Evolutionary conservation across 2,329 filamentous ascomycete genomes (phyloP).

Genomic region (Fusarium subglutinans): DNA sequence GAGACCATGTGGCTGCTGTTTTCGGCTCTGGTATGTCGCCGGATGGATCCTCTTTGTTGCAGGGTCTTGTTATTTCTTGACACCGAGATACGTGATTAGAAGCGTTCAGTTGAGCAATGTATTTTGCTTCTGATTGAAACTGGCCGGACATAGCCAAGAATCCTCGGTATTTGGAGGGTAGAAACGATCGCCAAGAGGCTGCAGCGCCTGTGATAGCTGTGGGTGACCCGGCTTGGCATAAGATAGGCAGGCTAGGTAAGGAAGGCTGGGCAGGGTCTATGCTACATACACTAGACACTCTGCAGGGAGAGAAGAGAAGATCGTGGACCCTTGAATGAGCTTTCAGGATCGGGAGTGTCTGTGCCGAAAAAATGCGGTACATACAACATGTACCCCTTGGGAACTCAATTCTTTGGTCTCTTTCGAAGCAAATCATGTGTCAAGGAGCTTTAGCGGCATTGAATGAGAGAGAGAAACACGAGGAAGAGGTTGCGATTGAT

Average conservation of each 20-base stretch:
- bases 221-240: constrained; percentile 37
- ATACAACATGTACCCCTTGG: background rate
- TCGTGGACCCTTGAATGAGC: background rate
- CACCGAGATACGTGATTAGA: background rate
- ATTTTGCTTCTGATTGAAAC: background rate
- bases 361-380: constrained; percentile 5
- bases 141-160: background rate
- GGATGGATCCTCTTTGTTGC: constrained; percentile 23
- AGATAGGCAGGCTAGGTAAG: background rate
- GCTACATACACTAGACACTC: background rate
- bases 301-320: background rate
- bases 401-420: constrained; percentile 1
- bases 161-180: background rate
- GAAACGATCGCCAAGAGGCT: constrained; percentile 34
- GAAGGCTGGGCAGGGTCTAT: background rate
- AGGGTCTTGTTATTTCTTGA: background rate
- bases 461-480: background rate
- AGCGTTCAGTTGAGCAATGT: background rate
- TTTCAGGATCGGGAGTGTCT: constrained; percentile 7
- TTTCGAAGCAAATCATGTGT: constrained; percentile 9
- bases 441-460: background rate
- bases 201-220: constrained; percentile 13
- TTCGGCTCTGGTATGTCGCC: constrained; percentile 35
- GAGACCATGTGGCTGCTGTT: constrained; percentile 18
- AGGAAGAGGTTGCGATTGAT: constrained; percentile 35